A percentile compares a stretch with the other conserved stretches of the same genome.
Evolutionary conservation across 306 rosid genomes (phyloP).

Genomic region (Lathyrus tuberosus): DNA sequence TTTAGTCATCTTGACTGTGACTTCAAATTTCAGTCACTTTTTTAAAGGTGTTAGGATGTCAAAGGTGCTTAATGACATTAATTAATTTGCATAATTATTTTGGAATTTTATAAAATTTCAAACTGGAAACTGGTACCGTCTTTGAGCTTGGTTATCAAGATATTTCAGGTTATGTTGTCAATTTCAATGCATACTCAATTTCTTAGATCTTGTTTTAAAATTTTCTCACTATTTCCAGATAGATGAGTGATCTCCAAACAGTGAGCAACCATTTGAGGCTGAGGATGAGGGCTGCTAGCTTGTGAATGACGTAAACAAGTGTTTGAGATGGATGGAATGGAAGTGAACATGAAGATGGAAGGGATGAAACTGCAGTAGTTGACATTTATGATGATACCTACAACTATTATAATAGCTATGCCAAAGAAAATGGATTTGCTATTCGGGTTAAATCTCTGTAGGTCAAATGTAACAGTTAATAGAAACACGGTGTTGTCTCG

Average conservation of each 20-base stretch:
- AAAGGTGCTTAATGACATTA: background rate
- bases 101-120: background rate
- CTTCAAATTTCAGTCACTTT: slow-evolving; percentile 8
- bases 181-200: slow-evolving; percentile 30
- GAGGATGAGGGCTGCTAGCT: slow-evolving; percentile 50
- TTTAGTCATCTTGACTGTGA: slow-evolving; percentile 4
- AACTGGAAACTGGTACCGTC: slow-evolving; percentile 5
- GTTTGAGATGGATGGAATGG: slow-evolving; percentile 60
- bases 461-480: slow-evolving; percentile 95
- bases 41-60: background rate
- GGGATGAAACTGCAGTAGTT: slow-evolving; percentile 53
- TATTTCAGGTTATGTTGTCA: slow-evolving; percentile 19
- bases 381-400: slow-evolving; percentile 59
- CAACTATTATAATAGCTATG: slow-evolving; percentile 78
- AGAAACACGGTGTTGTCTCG: slow-evolving; percentile 92
- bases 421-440: slow-evolving; percentile 87
- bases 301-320: slow-evolving; percentile 66
- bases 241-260: slow-evolving; percentile 69
- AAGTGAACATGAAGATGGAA: slow-evolving; percentile 55
- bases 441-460: slow-evolving; percentile 90
- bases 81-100: background rate
- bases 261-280: slow-evolving; percentile 63
- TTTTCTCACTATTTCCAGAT: slow-evolving; percentile 53
- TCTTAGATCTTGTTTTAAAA: slow-evolving; percentile 32
- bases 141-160: slow-evolving; percentile 26